Percentiles rank a stretch among this genome's conserved stretches.
Evolutionary conservation across 352 stramenopile species (phyloP).

Genomic region (Pythium sp.): DNA sequence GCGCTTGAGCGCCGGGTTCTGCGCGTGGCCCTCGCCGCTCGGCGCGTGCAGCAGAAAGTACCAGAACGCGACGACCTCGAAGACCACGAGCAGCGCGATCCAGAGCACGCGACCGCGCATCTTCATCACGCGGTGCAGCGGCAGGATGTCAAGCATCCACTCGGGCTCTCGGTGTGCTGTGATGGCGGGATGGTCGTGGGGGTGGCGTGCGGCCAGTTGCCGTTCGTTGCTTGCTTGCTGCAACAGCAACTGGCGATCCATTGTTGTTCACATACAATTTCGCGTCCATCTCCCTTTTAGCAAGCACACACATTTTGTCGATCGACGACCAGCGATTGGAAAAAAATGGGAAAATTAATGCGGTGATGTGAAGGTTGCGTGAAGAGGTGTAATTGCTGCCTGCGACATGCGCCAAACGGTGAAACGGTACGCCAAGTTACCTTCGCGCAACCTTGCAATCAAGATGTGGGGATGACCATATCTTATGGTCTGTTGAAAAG

Average conservation of each 20-base stretch:
- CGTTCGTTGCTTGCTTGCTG: background rate
- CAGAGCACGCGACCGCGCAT: conserved; percentile 10
- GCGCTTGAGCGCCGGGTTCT: conserved; percentile 15
- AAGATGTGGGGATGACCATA: no score
- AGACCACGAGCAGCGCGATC: conserved; percentile 30
- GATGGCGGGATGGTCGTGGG: background rate
- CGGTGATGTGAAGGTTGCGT: conserved; percentile 5
- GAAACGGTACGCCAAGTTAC: background rate
- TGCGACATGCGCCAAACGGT: background rate
- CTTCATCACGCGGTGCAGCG: conserved; percentile 5
- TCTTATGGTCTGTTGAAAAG: no score
- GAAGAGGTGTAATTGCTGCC: background rate
- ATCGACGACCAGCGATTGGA: background rate
- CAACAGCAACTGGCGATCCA: conserved; percentile 1
- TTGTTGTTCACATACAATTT: background rate
- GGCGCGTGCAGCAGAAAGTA: conserved; percentile 35
- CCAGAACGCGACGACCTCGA: conserved; percentile 37
- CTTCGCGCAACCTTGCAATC: background rate
- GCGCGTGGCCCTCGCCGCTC: conserved; percentile 12
- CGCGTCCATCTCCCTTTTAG: conserved; percentile 5
- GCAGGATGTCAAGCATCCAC: conserved; percentile 4
- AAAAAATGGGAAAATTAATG: background rate
- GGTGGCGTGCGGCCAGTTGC: background rate
- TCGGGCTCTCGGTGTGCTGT: background rate
- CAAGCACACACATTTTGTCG: background rate